Evolutionary conservation across 2,329 filamentous ascomycete genomes (phyloP).

Genomic region (Leptographium lundbergii): DNA sequence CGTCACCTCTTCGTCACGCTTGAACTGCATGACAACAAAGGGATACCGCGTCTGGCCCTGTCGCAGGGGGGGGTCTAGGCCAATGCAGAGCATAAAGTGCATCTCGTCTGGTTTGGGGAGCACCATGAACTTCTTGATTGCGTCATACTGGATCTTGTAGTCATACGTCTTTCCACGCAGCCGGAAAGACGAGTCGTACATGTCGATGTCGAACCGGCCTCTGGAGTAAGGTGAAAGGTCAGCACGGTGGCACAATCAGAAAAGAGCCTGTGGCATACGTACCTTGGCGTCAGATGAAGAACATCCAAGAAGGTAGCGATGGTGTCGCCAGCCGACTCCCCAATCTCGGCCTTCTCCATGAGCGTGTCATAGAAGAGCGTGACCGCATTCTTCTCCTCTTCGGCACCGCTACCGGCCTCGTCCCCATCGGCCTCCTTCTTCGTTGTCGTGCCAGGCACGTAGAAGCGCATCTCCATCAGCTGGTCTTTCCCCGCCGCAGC

Average conservation of each 20-base stretch:
- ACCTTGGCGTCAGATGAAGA: slow-evolving; percentile 90
- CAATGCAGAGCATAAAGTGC: slow-evolving; percentile 88
- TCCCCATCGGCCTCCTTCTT: slow-evolving; percentile 65
- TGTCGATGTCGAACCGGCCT: slow-evolving; percentile 98
- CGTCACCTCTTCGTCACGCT: slow-evolving; percentile 92
- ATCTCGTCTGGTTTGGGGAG: slow-evolving; percentile 97
- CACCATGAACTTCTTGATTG: slow-evolving; percentile 98
- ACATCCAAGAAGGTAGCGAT: slow-evolving; percentile 96
- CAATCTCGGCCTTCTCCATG: slow-evolving; percentile 98
- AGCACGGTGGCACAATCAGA: slow-evolving; percentile 9
- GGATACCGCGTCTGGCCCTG: slow-evolving; percentile 97
- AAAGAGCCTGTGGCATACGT: slow-evolving; percentile 6
- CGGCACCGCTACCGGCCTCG: slow-evolving; percentile 51
- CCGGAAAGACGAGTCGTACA: slow-evolving; percentile 97
- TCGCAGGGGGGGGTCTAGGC: slow-evolving; percentile 84
- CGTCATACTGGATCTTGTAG: slow-evolving; percentile 98
- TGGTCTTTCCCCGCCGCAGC: slow-evolving; percentile 82
- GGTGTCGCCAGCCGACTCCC: slow-evolving; percentile 95
- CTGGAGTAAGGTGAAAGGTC: slow-evolving; percentile 29
- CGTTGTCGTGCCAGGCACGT: slow-evolving; percentile 83
- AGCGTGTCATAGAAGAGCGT: slow-evolving; percentile 97
- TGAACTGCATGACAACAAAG: slow-evolving; percentile 98
- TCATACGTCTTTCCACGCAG: slow-evolving; percentile 98
- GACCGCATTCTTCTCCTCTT: slow-evolving; percentile 88
- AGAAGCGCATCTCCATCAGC: slow-evolving; percentile 97